phyloP scores from a whole-genome alignment of 2,329 filamentous ascomycete genomes.

The Cephalotrichum gorgonifer region DNA sequence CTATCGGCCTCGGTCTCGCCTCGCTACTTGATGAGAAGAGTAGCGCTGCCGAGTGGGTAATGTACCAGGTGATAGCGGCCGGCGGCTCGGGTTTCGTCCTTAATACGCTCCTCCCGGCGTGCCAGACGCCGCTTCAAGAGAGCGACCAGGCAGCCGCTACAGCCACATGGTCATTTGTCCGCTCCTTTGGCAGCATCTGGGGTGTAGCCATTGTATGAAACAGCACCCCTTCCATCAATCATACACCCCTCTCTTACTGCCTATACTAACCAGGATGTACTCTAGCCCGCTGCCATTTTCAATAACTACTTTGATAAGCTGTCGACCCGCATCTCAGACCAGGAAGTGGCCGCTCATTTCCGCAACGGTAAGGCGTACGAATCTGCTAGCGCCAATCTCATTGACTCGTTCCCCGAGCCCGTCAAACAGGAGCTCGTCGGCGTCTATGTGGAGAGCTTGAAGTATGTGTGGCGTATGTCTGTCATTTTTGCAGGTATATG shows the following conservation, averaged over 20 bases:
- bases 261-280: no score
- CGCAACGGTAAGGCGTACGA: conserved; percentile 15
- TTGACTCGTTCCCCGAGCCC: conserved; percentile 8
- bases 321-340: conserved; percentile 8
- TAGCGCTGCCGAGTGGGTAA: conserved; percentile 27
- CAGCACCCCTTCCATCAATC: no score
- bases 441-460: conserved; percentile 10
- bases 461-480: conserved; percentile 14
- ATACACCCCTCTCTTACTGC: no score
- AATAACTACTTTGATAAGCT: conserved; percentile 11
- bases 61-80: conserved; percentile 29
- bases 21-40: conserved; percentile 26
- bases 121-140: conserved; percentile 27
- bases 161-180: conserved; percentile 32
- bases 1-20: conserved; percentile 29
- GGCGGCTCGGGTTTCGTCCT: conserved; percentile 31
- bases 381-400: conserved; percentile 13
- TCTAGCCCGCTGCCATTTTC: conserved; percentile 30
- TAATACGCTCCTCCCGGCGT: conserved; percentile 28
- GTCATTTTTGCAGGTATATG: conserved; percentile 16
- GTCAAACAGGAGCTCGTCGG: conserved; percentile 11
- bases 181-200: conserved; percentile 35
- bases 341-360: conserved; percentile 6
- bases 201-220: conserved; percentile 33
- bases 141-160: conserved; percentile 25